phyloP scores from a whole-genome alignment of 805 yeast species.

The Lachancea cidri region DNA sequence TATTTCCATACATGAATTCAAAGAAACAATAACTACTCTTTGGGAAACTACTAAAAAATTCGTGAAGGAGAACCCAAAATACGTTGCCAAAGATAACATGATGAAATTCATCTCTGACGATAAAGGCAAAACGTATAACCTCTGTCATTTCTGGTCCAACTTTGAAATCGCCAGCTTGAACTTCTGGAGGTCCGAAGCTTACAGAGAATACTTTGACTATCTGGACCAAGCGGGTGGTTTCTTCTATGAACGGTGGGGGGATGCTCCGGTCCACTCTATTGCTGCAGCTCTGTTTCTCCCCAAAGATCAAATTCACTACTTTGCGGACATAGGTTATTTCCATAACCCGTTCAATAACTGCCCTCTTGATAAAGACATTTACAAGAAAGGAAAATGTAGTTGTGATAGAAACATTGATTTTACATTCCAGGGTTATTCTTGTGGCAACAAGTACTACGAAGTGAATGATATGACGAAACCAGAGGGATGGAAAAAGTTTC shows the following conservation, averaged over 20 bases:
- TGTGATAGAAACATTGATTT: conserved; percentile 69
- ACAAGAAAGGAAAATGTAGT: conserved; percentile 59
- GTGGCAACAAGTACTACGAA: conserved; percentile 59
- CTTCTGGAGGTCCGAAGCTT: conserved; percentile 72
- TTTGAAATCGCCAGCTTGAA: conserved; percentile 74
- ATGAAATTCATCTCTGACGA: conserved; percentile 69
- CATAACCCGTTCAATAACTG: conserved; percentile 80
- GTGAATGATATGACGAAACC: conserved; percentile 55
- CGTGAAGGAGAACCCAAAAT: conserved; percentile 53
- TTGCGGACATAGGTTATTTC: conserved; percentile 78
- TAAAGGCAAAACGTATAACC: conserved; percentile 64
- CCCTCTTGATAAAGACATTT: conserved; percentile 60
- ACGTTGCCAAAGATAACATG: conserved; percentile 55
- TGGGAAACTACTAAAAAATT: conserved; percentile 70
- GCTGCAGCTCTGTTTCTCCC: conserved; percentile 78
- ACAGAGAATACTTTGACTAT: conserved; percentile 61
- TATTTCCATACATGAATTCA: conserved; percentile 71
- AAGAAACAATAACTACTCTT: conserved; percentile 64
- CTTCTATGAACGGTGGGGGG: conserved; percentile 93
- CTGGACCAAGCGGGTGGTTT: conserved; percentile 86
- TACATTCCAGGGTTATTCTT: conserved; percentile 71
- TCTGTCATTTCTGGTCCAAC: conserved; percentile 90
- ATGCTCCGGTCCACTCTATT: conserved; percentile 87
- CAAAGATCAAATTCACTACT: conserved; percentile 67
- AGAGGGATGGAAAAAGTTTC: conserved; percentile 56